Evolutionary conservation across 1,284 basidiomycete genomes (phyloP).

Genomic region (Cryptococcus depauperatus): DNA sequence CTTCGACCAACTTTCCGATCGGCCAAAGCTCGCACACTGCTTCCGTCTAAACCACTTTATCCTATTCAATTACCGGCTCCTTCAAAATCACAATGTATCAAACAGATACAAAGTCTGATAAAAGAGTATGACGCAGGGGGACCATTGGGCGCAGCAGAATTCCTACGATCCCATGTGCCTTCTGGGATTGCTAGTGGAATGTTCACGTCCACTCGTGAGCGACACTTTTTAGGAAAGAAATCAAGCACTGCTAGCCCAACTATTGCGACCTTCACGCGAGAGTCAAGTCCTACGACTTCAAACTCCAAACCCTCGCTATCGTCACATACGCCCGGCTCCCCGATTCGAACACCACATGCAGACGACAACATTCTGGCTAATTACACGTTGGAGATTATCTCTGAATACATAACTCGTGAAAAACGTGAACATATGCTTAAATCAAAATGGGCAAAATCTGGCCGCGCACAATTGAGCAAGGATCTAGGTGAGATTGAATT

Average conservation of each 20-base stretch:
- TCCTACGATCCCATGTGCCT: conserved; percentile 5
- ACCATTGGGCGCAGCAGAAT: conserved; percentile 5
- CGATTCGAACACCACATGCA: conserved; percentile 1
- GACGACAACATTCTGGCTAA: conserved; percentile 27
- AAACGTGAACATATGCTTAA: conserved; percentile 45
- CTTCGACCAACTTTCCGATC: conserved; percentile 40
- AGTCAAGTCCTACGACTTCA: conserved; percentile 14
- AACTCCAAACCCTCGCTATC: conserved; percentile 9
- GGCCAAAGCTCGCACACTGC: conserved; percentile 34
- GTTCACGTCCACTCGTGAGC: conserved; percentile 6
- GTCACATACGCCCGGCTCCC: neutral
- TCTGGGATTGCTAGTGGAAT: neutral
- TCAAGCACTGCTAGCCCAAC: conserved; percentile 7
- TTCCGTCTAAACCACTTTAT: conserved; percentile 26
- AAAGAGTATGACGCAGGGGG: conserved; percentile 26
- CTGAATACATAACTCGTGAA: conserved; percentile 40
- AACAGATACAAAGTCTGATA: conserved; percentile 25
- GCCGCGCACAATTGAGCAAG: conserved; percentile 36
- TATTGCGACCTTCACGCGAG: neutral
- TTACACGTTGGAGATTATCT: conserved; percentile 39
- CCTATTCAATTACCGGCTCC: conserved; percentile 38
- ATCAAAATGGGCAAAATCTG: conserved; percentile 41
- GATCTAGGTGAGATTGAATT: conserved; percentile 44
- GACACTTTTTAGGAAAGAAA: conserved; percentile 10
- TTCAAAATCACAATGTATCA: conserved; percentile 37